A percentile compares a stretch with the other conserved stretches of the same genome.
These are phyloP conservation scores for Colletotrichum neosansevieriae DNA, from an alignment of 2,329 filamentous ascomycete species.

Conservation along the genomic window DNA sequence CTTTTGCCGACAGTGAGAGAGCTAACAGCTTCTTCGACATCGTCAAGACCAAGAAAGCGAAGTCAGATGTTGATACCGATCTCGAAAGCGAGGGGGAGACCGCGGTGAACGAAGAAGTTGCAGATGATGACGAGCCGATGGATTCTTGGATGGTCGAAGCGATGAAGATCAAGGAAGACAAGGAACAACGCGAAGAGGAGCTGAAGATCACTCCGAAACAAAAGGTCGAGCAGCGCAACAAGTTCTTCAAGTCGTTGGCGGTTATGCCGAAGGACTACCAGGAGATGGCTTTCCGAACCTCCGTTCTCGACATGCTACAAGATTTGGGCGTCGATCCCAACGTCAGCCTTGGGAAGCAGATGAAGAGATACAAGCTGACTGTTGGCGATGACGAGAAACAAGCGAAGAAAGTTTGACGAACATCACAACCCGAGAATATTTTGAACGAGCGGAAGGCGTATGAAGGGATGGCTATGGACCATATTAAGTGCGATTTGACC, in stretches of 20 bases:
- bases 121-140: not conserved
- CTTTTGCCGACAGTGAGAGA: not conserved
- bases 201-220: not conserved
- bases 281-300: constrained; percentile 11
- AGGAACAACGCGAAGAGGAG: not conserved
- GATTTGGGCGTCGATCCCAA: not conserved
- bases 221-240: constrained; percentile 10
- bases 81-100: no score
- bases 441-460: not conserved
- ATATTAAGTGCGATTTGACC: no score
- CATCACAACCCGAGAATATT: no score
- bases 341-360: not conserved
- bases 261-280: not conserved
- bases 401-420: not conserved
- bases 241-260: not conserved
- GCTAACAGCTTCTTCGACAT: not conserved
- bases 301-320: constrained; percentile 3
- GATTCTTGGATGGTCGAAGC: constrained; percentile 12
- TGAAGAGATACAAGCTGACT: constrained; percentile 2
- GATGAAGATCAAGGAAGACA: not conserved
- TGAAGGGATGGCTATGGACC: no score
- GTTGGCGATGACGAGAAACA: not conserved
- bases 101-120: not conserved
- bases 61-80: not conserved
- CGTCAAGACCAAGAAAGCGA: not conserved